Base-by-base conservation (phyloP, 331 rosid genomes). In the Ulmus americana region DNA sequence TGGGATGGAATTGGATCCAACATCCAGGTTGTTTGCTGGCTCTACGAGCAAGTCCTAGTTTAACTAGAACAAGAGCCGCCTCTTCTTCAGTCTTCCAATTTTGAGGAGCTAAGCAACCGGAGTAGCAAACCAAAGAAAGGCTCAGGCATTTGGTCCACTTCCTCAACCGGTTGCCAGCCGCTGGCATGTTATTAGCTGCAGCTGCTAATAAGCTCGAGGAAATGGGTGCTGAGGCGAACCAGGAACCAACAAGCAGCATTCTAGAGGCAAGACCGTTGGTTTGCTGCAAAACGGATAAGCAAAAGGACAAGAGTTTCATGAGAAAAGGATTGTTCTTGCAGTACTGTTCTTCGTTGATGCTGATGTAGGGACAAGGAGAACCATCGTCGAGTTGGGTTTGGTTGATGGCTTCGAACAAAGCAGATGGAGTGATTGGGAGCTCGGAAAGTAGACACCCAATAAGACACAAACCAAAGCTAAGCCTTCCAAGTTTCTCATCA, bases 1-100 rank as follows among this genome's bases (percentile, higher is more conserved):
- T 85, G 72, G 95, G 86, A 64, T 90, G 97, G 82, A 90, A 81
- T 55, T 84, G 87, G 53, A 88, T 83, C 95, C 95, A 85, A 63
- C 78, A 74, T 68, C 89, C 91, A 1, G 78, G 64, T n/a, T 60
- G 76, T 45, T 64, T 78, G 61, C 71, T 86, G 3, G 81, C 88
- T 20, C 65, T 71, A 64, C 83, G 76, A 0, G 95, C 95, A 1
- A 87, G 74, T 42, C 95, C 97, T 28, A 90, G 43, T 77, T 79
- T 87, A 58, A 85, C 80, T 5, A 87, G 87, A 74, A 83, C 64
- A 28, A 65, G 78, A 6, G 89, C 88, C 0, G 97, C 79, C 12
- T 86, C 97, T 68, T 88, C 90, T 63, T 88, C 91, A 1, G 66
- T 84, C 73, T 82, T 88, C 86, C 96, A 85, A 5, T 82, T 69